Conservation (phyloP, 768 basidiomycete genomes). For the Calocybe cyanea region DNA sequence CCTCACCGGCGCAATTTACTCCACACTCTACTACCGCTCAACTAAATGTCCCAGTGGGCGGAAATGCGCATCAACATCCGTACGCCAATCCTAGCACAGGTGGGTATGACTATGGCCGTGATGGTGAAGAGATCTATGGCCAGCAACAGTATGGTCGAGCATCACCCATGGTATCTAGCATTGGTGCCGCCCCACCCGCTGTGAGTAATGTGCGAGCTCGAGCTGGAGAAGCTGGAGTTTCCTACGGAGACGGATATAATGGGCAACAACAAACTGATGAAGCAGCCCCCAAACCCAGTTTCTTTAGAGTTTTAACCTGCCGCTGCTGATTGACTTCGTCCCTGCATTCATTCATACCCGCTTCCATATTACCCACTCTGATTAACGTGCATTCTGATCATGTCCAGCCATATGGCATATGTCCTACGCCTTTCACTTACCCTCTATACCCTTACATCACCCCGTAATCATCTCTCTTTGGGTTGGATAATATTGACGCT, state of each 20-base stretch:
- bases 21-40: constrained; percentile 77
- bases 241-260: constrained; percentile 56
- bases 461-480: constrained; percentile 16
- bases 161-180: constrained; percentile 77
- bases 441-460: constrained; percentile 30
- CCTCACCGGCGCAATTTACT: constrained; percentile 53
- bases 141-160: constrained; percentile 65
- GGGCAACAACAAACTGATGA: constrained; percentile 56
- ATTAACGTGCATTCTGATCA: constrained; percentile 17
- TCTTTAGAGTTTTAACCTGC: constrained; percentile 74
- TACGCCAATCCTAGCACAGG: constrained; percentile 60
- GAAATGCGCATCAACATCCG: constrained; percentile 58
- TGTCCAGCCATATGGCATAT: constrained; percentile 23
- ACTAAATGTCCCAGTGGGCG: constrained; percentile 63
- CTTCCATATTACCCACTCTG: constrained; percentile 24
- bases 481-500: constrained; percentile 9
- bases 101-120: constrained; percentile 54
- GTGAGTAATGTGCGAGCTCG: constrained; percentile 69
- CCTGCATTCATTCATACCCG: constrained; percentile 18
- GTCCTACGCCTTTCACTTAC: constrained; percentile 25
- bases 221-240: constrained; percentile 64
- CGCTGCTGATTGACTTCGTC: constrained; percentile 51
- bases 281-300: constrained; percentile 46
- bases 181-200: constrained; percentile 66
- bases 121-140: constrained; percentile 55